Conservation (phyloP, 108 stramenopile genomes). For the Skeletonema menzelii region DNA sequence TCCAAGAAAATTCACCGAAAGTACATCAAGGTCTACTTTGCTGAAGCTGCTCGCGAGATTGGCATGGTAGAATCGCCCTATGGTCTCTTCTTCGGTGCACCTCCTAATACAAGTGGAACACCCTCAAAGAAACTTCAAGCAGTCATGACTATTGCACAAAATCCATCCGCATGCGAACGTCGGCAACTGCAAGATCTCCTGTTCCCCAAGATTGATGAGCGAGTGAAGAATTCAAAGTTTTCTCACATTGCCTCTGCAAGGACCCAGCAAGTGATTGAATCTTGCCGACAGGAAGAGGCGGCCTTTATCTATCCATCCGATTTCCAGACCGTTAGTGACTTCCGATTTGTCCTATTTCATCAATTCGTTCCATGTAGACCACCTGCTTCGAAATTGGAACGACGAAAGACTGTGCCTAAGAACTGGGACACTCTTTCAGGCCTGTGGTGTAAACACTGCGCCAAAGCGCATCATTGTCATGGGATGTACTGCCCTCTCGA, state of each 20-base stretch:
- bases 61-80: constrained; percentile 15
- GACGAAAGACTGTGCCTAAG: background rate
- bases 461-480: background rate
- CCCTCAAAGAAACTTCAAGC: constrained; percentile 14
- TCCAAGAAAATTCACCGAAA: constrained; percentile 6
- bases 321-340: constrained; percentile 6
- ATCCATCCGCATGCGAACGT: background rate
- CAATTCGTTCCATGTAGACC: constrained; percentile 15
- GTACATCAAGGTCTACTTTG: constrained; percentile 9
- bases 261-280: constrained; percentile 6
- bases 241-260: background rate
- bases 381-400: background rate
- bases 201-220: constrained; percentile 4
- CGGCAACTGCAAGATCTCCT: background rate
- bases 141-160: background rate
- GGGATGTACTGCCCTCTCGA: constrained; percentile 12
- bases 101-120: background rate
- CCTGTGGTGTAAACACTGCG: constrained; percentile 8
- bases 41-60: constrained; percentile 13
- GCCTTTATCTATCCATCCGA: constrained; percentile 7
- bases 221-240: background rate
- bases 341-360: constrained; percentile 7
- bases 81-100: constrained; percentile 14
- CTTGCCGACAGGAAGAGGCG: background rate
- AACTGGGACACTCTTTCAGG: background rate